Evolutionary conservation across 2,329 filamentous ascomycete species (phyloP), one percentile per base, ranked within the genome.

Genomic region (Neophaeococcomyces mojaviensis): DNA sequence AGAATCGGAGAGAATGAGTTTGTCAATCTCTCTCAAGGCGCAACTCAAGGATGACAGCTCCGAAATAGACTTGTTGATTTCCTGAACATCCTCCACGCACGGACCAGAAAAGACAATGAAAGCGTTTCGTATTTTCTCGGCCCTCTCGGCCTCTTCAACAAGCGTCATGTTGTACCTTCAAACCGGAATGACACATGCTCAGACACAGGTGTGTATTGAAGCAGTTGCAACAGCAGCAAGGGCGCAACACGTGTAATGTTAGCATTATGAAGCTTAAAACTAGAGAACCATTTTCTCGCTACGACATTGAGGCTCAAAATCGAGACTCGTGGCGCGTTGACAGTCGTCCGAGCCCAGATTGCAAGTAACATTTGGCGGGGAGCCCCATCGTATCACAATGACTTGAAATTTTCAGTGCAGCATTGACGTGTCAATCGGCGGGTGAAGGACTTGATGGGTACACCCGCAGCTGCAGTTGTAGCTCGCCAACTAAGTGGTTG

Each of bases 301-400:
- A 15, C 32, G 20, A 44, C 41, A n/a, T 37, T 44, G 33, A 44
- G 41, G 41, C 41, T 69, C 52, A 90, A 64, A 49, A 95, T 92
- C 30, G 76, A 69, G 50, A 81, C 26, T 78, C 69, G 49, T 86
- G 81, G 28, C 96, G 81, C 41, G 37, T 20, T 44, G 20, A 31
- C 20, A 26, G 24, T 44, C 3, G 20, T 32, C 33, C n/a, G 15
- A 30, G 41, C 16, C 13, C 12, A 37, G 20, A 36, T 36, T 18
- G 12, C 19, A 18, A 28, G 32, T 36, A 19, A 28, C 33, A 36
- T 30, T 37, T 28, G 32, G 41, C n/a, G 33, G 32, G 20, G 9
- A 31, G 22, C n/a, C 12, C 24, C 34, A 39, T 48, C 43, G 53
- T 52, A 49, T 52, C 47, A 46, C 49, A 46, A 37, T 47, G 49